A percentile compares a stretch with the other conserved stretches of the same genome.
phyloP scores from a whole-genome alignment of 2,329 filamentous ascomycete genomes.

The Zymoseptoria crescenta region DNA sequence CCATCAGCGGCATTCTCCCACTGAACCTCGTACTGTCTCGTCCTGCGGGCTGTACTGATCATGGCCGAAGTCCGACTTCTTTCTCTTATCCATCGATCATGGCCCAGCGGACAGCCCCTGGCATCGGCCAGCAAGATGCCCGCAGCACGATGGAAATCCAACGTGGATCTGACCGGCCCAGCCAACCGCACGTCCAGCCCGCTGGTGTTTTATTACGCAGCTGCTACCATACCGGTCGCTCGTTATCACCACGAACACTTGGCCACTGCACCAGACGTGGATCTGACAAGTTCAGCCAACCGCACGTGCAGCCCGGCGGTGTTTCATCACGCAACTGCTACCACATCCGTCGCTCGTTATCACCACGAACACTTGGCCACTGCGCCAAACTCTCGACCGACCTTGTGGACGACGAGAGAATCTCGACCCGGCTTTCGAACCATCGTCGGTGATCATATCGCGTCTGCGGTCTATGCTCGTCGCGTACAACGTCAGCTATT shows the following conservation, averaged over 20 bases:
- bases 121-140: too few relatives aligned
- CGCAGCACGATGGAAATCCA: too few relatives aligned
- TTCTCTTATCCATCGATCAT: too few relatives aligned
- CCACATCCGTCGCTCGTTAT: neutral
- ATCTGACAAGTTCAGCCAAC: too few relatives aligned
- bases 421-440: conserved; percentile 79
- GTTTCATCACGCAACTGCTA: neutral
- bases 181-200: conserved; percentile 33
- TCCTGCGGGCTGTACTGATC: too few relatives aligned
- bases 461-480: conserved; percentile 86
- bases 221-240: neutral
- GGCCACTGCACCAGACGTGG: too few relatives aligned
- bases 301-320: neutral
- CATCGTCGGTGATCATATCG: conserved; percentile 74
- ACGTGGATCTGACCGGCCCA: too few relatives aligned
- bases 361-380: neutral
- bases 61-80: too few relatives aligned
- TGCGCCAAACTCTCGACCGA: neutral
- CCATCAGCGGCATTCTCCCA: too few relatives aligned
- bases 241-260: neutral
- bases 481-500: conserved; percentile 76
- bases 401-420: conserved; percentile 62
- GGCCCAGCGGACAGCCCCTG: too few relatives aligned
- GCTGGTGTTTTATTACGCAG: neutral
- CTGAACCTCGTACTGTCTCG: too few relatives aligned